These are phyloP conservation scores for Physaria fendleri DNA, from an alignment of 345 rosid species.

Conservation along the genomic window DNA sequence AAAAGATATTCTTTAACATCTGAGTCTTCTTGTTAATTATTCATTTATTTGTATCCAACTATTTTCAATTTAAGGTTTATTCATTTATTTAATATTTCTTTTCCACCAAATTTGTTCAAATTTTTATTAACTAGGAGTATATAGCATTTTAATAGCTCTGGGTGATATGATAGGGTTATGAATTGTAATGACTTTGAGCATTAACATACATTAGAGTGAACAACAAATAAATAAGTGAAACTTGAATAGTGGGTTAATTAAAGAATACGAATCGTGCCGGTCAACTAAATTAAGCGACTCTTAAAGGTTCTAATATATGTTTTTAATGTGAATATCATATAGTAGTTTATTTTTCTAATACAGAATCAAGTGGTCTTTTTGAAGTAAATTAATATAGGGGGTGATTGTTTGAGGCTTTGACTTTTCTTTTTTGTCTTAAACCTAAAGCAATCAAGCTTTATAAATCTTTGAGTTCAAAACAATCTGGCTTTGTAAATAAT, in stretches of 20 bases:
- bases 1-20: slow-evolving; percentile 11
- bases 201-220: neutral
- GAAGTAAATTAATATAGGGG: no score
- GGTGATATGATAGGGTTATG: slow-evolving; percentile 1
- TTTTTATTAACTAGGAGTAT: neutral
- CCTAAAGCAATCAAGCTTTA: no score
- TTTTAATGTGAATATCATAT: no score
- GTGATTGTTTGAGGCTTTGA: no score
- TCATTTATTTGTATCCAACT: slow-evolving; percentile 22
- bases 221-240: neutral
- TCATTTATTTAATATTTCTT: neutral
- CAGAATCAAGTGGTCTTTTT: no score
- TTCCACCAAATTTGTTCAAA: slow-evolving; percentile 16
- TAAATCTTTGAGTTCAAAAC: no score
- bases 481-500: no score
- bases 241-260: slow-evolving; percentile 16
- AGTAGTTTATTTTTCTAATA: no score
- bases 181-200: slow-evolving; percentile 2
- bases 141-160: slow-evolving; percentile 6
- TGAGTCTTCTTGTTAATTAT: slow-evolving; percentile 21
- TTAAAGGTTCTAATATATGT: neutral
- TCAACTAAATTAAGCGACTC: slow-evolving; percentile 28
- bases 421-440: no score
- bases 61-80: slow-evolving; percentile 18
- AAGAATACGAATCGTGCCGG: slow-evolving; percentile 13